phyloP scores from a whole-genome alignment of 23 red algal species.

The Gracilaria domingensis region DNA sequence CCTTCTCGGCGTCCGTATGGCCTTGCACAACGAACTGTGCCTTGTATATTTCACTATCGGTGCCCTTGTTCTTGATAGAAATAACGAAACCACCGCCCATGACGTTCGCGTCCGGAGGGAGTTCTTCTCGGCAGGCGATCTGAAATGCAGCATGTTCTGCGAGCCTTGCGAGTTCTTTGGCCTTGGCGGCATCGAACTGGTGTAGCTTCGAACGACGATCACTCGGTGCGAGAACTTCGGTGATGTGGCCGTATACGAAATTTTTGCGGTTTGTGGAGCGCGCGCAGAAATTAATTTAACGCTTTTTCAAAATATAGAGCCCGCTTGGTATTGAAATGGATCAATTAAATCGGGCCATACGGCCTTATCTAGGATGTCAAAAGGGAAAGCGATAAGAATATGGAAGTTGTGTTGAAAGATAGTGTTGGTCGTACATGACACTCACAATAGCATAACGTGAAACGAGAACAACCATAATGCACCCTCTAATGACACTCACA shows the following conservation, averaged over 20 bases:
- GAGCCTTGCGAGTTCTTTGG: constrained; percentile 27
- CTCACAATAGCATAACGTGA: too few species aligned
- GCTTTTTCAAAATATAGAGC: too few species aligned
- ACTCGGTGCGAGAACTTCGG: neutral
- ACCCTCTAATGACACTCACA: too few species aligned
- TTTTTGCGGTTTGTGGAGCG: too few species aligned
- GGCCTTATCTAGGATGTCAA: too few species aligned
- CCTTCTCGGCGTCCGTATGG: constrained; percentile 14
- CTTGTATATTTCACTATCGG: constrained; percentile 46
- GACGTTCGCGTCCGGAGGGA: constrained; percentile 38
- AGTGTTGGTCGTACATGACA: too few species aligned
- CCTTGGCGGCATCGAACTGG: neutral
- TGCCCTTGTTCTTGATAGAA: constrained; percentile 37
- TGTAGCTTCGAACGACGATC: neutral
- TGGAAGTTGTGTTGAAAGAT: too few species aligned
- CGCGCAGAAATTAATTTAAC: too few species aligned
- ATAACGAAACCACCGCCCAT: constrained; percentile 37
- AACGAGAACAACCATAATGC: too few species aligned
- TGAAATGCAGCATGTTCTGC: neutral
- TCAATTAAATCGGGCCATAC: too few species aligned
- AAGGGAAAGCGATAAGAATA: too few species aligned
- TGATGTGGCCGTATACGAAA: neutral
- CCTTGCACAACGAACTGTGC: constrained; percentile 43
- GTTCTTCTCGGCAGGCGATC: neutral
- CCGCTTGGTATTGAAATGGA: too few species aligned